Base-by-base conservation (phyloP, 2,329 filamentous ascomycete species). In the Pochonia chlamydosporia region DNA sequence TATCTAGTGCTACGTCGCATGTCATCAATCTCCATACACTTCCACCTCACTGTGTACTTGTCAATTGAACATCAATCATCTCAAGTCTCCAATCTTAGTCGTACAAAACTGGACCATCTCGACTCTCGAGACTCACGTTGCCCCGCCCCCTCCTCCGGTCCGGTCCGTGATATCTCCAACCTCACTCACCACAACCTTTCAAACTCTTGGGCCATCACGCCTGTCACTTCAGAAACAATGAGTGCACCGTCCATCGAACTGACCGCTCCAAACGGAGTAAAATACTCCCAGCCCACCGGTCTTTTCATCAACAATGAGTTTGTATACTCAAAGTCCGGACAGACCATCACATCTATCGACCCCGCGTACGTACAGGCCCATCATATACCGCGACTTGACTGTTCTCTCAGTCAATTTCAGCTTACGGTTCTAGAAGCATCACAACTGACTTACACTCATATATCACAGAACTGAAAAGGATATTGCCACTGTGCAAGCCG, bases 261-360 rank as follows among this genome's bases (percentile, higher is more conserved):
- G 31, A 63, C 54, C 30, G 65, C 64, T 11, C 65, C 65, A 9
- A 89, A 89, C 64, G 85, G 85, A 57, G 74, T 71, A 57, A 81
- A 79, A 56, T 87, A 86, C 54, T 71, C 67, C 26, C 81, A 86
- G 62, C 82, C 83, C 9, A 79, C 77, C 10, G 85, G 86, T 11
- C 74, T 89, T 9, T 89, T 88, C 67, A 89, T 89, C 67, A 86
- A 87, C 70, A 89, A 89, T 51, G 82, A 87, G 60, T 89, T 85
- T 63, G 81, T 87, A 41, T 77, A 50, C 78, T 78, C 63, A 69
- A 78, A 44, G 71, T 77, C 53, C 67, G 81, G 64, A 24, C 49
- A 53, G 78, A 81, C 52, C 52, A 77, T 87, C 46, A 70, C 74
- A 5, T 75, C 75, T 16, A 79, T 87, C 58, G 87, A 84, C 58